These are phyloP conservation scores for Coemansia furcata DNA, from an alignment of 192 early-diverging fungal genomes.

Conservation along the genomic window DNA sequence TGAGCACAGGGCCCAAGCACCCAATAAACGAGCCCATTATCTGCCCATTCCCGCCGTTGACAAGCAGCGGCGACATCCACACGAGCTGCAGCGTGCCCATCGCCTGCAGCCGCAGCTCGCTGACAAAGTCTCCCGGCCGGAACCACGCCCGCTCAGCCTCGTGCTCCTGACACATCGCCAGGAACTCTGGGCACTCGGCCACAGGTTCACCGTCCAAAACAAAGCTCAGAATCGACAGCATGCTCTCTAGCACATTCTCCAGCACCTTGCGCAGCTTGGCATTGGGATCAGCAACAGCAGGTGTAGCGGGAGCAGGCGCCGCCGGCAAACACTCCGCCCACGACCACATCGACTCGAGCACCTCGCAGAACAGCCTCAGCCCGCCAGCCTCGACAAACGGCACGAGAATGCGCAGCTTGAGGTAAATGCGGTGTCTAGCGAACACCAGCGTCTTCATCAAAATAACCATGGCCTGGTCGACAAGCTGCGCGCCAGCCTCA, in stretches of 20 bases:
- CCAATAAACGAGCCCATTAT: constrained; percentile 61
- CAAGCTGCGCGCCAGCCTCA: constrained; percentile 28
- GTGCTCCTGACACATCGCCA: constrained; percentile 32
- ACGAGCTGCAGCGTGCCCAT: constrained; percentile 61
- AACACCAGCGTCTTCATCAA: constrained; percentile 49
- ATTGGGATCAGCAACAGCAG: constrained; percentile 8
- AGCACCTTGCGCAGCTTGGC: constrained; percentile 26
- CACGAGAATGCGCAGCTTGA: constrained; percentile 43
- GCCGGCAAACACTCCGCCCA: constrained; percentile 30
- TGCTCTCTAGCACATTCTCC: constrained; percentile 41
- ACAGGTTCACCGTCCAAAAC: constrained; percentile 70
- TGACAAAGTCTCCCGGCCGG: constrained; percentile 68
- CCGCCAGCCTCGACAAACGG: constrained; percentile 37
- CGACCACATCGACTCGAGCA: constrained; percentile 43
- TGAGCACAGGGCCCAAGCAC: constrained; percentile 66
- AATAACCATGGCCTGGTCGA: constrained; percentile 43
- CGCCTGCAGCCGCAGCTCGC: constrained; percentile 59
- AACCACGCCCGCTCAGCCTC: constrained; percentile 59
- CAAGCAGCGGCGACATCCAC: constrained; percentile 63
- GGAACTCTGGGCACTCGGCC: constrained; percentile 63
- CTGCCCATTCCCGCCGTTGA: constrained; percentile 49
- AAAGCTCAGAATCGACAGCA: constrained; percentile 62
- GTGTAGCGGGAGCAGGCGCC: not conserved
- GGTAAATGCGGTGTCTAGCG: constrained; percentile 46
- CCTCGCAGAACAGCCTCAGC: constrained; percentile 31